Base-by-base conservation (phyloP, 306 rosid species). In the Herpetospermum pedunculosum region DNA sequence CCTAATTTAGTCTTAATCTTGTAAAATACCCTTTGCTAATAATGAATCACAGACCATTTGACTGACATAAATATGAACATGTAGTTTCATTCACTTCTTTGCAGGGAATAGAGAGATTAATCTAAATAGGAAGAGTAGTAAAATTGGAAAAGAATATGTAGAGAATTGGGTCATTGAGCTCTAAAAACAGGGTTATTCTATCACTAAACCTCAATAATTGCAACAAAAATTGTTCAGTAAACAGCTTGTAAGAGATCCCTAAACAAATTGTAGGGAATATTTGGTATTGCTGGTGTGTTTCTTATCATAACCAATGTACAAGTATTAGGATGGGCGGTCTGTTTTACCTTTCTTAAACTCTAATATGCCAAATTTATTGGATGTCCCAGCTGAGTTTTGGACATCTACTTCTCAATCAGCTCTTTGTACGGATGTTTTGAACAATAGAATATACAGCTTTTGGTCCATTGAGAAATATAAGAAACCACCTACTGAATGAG, bases 391-490 rank as follows among this genome's bases (percentile, higher is more conserved):
- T 35, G 49, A 15, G 69, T 54, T 72, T 32, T 54, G 19, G 34
- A 37, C 30, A 75, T 43, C 49, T 26, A 28, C 26, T 44, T 59
- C 53, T 48, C 58, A 44, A 30, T 25, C 43, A 59, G 70, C 70
- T 57, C 44, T 75, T 75, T 75, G 78, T 79, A 94, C 97, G 13
- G 90, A 77, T 28, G 99, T 94, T 84, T 94, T 94, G 72, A 94
- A 94, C 80, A 94, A 79, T 70, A 94, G 96, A 85, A 94, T 77
- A 77, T 89, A 89, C 78, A 91, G 54, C 83, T 91, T 94, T 77
- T 91, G 88, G 86, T 91, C 99, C 92, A 91, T 78, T 41, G 99
- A 88, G 82, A 94, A 91, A 84, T 94, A 94, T 74, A 94, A 83
- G 77, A 94, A 94, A 18, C 97, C 96, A 55, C 97, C 97, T 35